Conservation (phyloP, 352 stramenopile species). For the Thraustochytrium sp. region DNA sequence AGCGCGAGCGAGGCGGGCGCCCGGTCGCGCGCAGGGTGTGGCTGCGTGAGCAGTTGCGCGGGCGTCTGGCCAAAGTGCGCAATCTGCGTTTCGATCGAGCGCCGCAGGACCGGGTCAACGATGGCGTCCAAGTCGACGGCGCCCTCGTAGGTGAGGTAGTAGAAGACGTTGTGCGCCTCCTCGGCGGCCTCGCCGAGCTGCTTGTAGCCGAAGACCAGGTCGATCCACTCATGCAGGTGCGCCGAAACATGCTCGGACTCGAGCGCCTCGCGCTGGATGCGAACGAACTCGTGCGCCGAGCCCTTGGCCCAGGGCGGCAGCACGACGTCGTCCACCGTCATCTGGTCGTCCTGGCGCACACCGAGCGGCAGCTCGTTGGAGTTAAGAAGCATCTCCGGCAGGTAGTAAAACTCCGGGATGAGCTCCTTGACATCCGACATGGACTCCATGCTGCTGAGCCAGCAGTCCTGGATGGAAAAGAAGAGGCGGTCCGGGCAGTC, state of each 20-base stretch:
- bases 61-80: slow-evolving; percentile 84
- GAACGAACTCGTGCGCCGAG: slow-evolving; percentile 87
- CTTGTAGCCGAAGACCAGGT: slow-evolving; percentile 99
- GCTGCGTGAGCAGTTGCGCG: slow-evolving; percentile 83
- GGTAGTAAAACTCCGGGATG: slow-evolving; percentile 69
- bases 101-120: slow-evolving; percentile 79
- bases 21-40: slow-evolving; percentile 61
- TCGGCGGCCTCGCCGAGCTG: slow-evolving; percentile 71
- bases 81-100: slow-evolving; percentile 85
- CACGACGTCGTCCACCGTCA: slow-evolving; percentile 83
- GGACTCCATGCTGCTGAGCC: slow-evolving; percentile 55
- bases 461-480: slow-evolving; percentile 54
- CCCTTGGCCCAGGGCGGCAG: slow-evolving; percentile 93
- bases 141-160: slow-evolving; percentile 98
- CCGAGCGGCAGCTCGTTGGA: slow-evolving; percentile 76
- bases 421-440: slow-evolving; percentile 66
- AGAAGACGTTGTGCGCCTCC: slow-evolving; percentile 91
- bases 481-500: slow-evolving; percentile 66
- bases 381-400: slow-evolving; percentile 74
- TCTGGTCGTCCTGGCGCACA: slow-evolving; percentile 60
- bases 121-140: slow-evolving; percentile 93
- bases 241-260: slow-evolving; percentile 96
- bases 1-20: neutral
- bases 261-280: slow-evolving; percentile 84
- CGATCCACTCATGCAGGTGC: slow-evolving; percentile 95